Conservation (phyloP, 2,329 filamentous ascomycete species). For the Thielaviopsis cerberus region DNA sequence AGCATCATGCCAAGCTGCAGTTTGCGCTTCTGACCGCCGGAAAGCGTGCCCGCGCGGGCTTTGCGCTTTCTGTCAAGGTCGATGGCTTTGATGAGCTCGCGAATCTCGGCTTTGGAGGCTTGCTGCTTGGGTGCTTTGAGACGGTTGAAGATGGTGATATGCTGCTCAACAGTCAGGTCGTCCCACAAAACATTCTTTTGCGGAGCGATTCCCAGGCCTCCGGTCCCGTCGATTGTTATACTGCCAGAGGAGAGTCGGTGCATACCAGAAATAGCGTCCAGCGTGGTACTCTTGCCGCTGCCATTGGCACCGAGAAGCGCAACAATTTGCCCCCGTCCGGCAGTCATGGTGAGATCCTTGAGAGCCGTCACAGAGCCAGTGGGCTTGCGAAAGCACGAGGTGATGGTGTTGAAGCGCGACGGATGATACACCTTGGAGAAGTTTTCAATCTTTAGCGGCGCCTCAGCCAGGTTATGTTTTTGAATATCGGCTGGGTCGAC, state of each 20-base stretch:
- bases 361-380: conserved; percentile 53
- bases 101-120: conserved; percentile 40
- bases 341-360: conserved; percentile 50
- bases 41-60: conserved; percentile 58
- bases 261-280: conserved; percentile 72
- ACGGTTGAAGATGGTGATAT: conserved; percentile 65
- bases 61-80: conserved; percentile 59
- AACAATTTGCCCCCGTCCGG: conserved; percentile 63
- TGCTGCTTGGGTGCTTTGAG: conserved; percentile 47
- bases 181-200: conserved; percentile 94
- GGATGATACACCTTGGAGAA: conserved; percentile 64
- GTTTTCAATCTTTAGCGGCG: conserved; percentile 48
- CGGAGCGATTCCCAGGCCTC: conserved; percentile 69
- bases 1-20: conserved; percentile 90
- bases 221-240: conserved; percentile 60
- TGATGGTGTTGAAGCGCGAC: conserved; percentile 26
- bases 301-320: conserved; percentile 79
- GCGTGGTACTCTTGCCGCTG: conserved; percentile 73
- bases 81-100: conserved; percentile 46
- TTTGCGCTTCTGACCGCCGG: conserved; percentile 82
- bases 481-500: conserved; percentile 15
- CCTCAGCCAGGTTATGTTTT: conserved; percentile 13
- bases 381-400: conserved; percentile 14
- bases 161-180: conserved; percentile 68
- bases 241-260: conserved; percentile 57